Evolutionary conservation across 495 filamentous ascomycete species (phyloP).

Genomic region (Trichoderma gamsii): DNA sequence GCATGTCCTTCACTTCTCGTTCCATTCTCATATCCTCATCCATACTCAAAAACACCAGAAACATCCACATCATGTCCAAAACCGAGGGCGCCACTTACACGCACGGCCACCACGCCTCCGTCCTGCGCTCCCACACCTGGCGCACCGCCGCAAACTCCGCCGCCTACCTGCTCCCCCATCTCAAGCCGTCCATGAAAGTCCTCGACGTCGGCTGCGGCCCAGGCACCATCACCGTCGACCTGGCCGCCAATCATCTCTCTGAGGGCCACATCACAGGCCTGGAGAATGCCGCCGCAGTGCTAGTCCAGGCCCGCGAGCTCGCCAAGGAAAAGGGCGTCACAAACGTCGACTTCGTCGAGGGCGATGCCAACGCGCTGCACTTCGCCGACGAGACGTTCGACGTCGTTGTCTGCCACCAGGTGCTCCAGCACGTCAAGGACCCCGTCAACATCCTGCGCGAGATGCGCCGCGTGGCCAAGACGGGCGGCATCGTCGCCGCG

Average conservation of each 20-base stretch:
- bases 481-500: constrained; percentile 36
- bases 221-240: constrained; percentile 50
- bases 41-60: background rate
- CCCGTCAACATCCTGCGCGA: constrained; percentile 34
- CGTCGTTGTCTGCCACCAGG: constrained; percentile 41
- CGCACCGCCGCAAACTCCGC: constrained; percentile 49
- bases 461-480: constrained; percentile 39
- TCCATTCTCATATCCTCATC: too few species aligned
- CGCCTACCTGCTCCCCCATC: constrained; percentile 44
- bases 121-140: constrained; percentile 23
- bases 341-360: constrained; percentile 42
- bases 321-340: constrained; percentile 32
- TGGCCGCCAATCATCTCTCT: constrained; percentile 39
- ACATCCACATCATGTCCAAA: background rate
- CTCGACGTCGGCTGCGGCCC: constrained; percentile 57
- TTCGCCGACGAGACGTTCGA: constrained; percentile 50
- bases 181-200: constrained; percentile 43
- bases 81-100: constrained; percentile 11
- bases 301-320: constrained; percentile 25
- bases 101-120: constrained; percentile 12
- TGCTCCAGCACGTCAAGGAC: constrained; percentile 33
- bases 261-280: constrained; percentile 35
- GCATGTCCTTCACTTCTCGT: background rate
- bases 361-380: constrained; percentile 38
- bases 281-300: constrained; percentile 21